Evolutionary conservation across 2,329 filamentous ascomycete species (phyloP).

Genomic region (Dactylonectria estremocensis): DNA sequence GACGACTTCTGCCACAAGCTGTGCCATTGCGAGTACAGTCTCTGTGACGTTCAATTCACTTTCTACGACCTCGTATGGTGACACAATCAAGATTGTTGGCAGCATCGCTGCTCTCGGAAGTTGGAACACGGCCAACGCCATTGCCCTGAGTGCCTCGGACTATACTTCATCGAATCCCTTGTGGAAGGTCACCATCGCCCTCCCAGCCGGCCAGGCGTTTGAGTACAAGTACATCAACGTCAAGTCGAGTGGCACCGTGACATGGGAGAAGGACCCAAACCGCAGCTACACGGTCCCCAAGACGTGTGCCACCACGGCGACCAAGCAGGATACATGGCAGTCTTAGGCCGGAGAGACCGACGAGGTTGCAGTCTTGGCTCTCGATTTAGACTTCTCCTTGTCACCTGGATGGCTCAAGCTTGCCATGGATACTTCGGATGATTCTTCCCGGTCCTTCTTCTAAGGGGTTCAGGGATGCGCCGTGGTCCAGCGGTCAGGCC

Average conservation of each 20-base stretch:
- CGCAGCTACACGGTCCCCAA: slow-evolving; percentile 54
- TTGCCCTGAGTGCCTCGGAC: slow-evolving; percentile 69
- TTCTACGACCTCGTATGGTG: slow-evolving; percentile 71
- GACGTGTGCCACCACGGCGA: slow-evolving; percentile 49
- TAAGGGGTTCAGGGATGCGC: neutral
- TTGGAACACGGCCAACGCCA: slow-evolving; percentile 71
- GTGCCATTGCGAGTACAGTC: slow-evolving; percentile 61
- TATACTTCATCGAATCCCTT: slow-evolving; percentile 74
- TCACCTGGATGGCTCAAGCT: neutral
- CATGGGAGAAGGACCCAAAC: slow-evolving; percentile 77
- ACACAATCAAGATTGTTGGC: slow-evolving; percentile 77
- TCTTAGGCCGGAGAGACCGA: slow-evolving; percentile 1
- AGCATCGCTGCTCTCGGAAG: slow-evolving; percentile 71
- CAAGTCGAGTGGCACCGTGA: slow-evolving; percentile 66
- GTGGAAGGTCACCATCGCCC: slow-evolving; percentile 71
- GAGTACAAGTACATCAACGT: slow-evolving; percentile 80
- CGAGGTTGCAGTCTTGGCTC: neutral
- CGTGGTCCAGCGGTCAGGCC: slow-evolving; percentile 4
- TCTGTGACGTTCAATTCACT: slow-evolving; percentile 75
- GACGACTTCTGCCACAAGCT: slow-evolving; percentile 52
- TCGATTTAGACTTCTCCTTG: neutral
- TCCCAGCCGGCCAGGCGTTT: slow-evolving; percentile 70
- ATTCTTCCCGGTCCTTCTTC: neutral
- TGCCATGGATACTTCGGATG: neutral
- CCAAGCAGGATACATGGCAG: slow-evolving; percentile 52